Base-by-base conservation (phyloP, 257 asterid genomes). In the Solanum ossicruentum region DNA sequence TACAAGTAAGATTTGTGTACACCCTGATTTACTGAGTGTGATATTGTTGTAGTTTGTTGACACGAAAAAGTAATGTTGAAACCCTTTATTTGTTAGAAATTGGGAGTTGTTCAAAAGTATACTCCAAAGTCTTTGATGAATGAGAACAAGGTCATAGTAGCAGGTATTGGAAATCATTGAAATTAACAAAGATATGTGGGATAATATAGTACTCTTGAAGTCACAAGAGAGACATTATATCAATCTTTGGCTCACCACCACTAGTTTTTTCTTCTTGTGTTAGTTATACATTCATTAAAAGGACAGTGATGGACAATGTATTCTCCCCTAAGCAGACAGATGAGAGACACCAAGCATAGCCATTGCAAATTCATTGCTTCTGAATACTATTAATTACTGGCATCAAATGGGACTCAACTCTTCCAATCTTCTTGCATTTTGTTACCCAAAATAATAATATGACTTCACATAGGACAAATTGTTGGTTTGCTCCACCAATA, bases 81-180 rank as follows among this genome's bases (percentile, higher is more conserved):
- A 51, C 26, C 21, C 10, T 77, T 23, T 26, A 77, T 77, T 77
- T 23, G 63, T 77, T 69, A 69, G 18, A 75, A 8, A 43, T 75
- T 15, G 5, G 45, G 17, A 77, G 82, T 77, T 77, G 82, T 51
- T 51, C 82, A 77, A 77, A 77, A 77, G 82, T 77, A 16, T 15
- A 26, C 47, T 6, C 16, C 15, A 49, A 77, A 77, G 63, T 51
- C 47, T 51, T 56, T 60, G 18, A 66, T 18, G 85, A 60, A 56
- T 83, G 57, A 39, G 69, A 85, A 85, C 77, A 87, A 66, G 83
- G 86, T 84, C 81, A 73, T 32, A 26, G 91, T 52, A 84, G 86
- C 39, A 82, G 88, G 87, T 77, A 51, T 89, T 72, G 69, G 69
- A 85, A 61, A 84, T 52, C 81, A 77, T 83, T 87, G 88, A 88